A percentile compares a stretch with the other conserved stretches of the same genome.
Conservation (phyloP, 768 basidiomycete genomes). For the Podaxis sp. region DNA sequence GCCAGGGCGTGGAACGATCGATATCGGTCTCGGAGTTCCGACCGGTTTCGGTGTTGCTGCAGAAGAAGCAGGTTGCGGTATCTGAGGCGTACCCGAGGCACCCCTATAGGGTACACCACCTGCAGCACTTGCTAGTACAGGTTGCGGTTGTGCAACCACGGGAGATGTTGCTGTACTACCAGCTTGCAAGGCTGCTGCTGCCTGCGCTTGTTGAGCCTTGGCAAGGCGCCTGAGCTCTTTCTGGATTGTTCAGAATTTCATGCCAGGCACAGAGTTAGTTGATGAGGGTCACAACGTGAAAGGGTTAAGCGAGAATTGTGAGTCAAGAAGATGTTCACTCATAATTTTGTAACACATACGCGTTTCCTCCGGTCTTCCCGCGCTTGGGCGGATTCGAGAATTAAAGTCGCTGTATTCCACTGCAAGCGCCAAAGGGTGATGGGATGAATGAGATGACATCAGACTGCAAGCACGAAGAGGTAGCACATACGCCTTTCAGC, state of each 20-base stretch:
- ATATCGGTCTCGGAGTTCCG: slow-evolving; percentile 37
- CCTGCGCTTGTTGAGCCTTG: slow-evolving; percentile 44
- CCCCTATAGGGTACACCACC: neutral
- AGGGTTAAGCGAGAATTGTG: slow-evolving; percentile 8
- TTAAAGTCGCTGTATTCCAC: slow-evolving; percentile 67
- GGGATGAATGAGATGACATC: slow-evolving; percentile 12
- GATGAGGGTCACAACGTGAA: slow-evolving; percentile 13
- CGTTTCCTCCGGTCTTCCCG: slow-evolving; percentile 77
- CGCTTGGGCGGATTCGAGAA: slow-evolving; percentile 71
- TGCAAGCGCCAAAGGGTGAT: slow-evolving; percentile 25
- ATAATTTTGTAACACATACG: slow-evolving; percentile 42
- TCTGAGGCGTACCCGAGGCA: slow-evolving; percentile 20
- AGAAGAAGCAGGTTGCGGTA: slow-evolving; percentile 20
- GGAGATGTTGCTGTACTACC: slow-evolving; percentile 14
- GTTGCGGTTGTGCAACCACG: slow-evolving; percentile 16
- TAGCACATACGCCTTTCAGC: slow-evolving; percentile 62
- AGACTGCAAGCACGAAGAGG: neutral
- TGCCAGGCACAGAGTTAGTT: slow-evolving; percentile 1
- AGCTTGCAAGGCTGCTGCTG: slow-evolving; percentile 6
- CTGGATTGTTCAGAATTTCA: slow-evolving; percentile 32
- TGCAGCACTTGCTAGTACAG: slow-evolving; percentile 6
- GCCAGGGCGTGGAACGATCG: slow-evolving; percentile 24
- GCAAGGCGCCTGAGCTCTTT: slow-evolving; percentile 73
- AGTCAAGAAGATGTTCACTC: slow-evolving; percentile 1
- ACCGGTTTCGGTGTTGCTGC: slow-evolving; percentile 32